Base-by-base conservation (phyloP, 2,329 filamentous ascomycete genomes). In the Penicillium sp. region DNA sequence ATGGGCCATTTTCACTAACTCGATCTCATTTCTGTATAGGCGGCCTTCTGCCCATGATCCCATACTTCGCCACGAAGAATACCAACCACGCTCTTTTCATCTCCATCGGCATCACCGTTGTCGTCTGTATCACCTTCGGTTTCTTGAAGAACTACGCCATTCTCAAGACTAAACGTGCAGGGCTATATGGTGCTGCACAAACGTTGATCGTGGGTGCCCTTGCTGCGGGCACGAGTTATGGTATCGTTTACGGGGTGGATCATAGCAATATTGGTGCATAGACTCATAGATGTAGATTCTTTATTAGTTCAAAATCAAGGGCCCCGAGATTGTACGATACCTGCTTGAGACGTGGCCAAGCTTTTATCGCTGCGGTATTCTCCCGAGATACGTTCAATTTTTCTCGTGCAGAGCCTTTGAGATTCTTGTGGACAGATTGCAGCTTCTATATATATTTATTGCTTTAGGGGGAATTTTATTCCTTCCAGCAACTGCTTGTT, bases 111-210 rank as follows among this genome's bases (percentile, higher is more conserved):
- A 72, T 82, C 43, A 80, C 78, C 19, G 71, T 74, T 1, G 64
- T 80, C 11, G 73, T 78, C 5, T 69, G 82, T 9, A 59, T 82
- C 33, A 54, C 70, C 5, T 82, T 82, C 60, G 80, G 80, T 2
- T 81, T 75, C 60, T 67, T 72, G 39, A 81, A 81, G 66, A 76
- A 77, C 27, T 68, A 66, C 22, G 54, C 74, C 14, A 51, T 67
- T 1, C 68, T 73, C 41, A 67, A 66, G 31, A 66, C 61, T 3
- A 66, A 60, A 35, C 59, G 62, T 13, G 68, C 22, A 59, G 68
- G 59, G 4, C 43, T 64, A 9, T 60, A 56, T 33, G 70, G 72
- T 40, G 73, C 74, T 2, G 43, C 71, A 35, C 72, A 76, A 63
- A 77, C 73, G 14, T 56, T 78, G 35, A 39, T 70, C 14, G 61